Percentiles rank a stretch among this genome's conserved stretches.
These are phyloP conservation scores for Avena atlantica DNA, from an alignment of 176 grass and related monocot species.

Conservation along the genomic window DNA sequence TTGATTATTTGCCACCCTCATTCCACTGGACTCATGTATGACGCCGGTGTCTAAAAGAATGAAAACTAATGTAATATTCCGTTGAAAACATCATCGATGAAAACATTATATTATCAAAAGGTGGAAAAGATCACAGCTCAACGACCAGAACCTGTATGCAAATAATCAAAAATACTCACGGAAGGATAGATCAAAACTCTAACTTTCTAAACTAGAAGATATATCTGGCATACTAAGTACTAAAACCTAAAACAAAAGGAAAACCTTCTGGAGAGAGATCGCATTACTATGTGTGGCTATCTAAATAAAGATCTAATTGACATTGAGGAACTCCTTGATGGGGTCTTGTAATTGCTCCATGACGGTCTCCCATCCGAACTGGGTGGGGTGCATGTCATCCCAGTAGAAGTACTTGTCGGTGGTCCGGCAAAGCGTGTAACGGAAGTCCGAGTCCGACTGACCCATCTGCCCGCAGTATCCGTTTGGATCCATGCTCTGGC, in stretches of 20 bases:
- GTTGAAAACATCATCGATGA: no score
- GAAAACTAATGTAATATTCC: no score
- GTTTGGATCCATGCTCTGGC: background rate
- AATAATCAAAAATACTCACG: no score
- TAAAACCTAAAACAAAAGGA: background rate
- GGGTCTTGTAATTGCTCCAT: background rate
- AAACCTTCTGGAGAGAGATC: background rate
- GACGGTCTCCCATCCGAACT: background rate
- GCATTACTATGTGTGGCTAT: background rate
- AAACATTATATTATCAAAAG: no score
- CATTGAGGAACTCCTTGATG: background rate
- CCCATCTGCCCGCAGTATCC: background rate
- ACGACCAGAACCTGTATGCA: no score
- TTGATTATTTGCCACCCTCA: no score
- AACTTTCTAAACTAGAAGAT: no score
- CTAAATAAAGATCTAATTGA: background rate
- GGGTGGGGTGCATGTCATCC: background rate
- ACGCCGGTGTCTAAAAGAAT: no score
- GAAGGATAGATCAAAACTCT: no score
- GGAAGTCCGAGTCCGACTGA: background rate
- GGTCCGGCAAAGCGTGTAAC: background rate
- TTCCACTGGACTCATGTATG: no score
- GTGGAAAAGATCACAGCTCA: no score
- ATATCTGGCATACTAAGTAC: no score
- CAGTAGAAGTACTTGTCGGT: conserved; percentile 1